These are phyloP conservation scores for Trichopus zeylanicus DNA, from an alignment of 116 monocot species.

Conservation along the genomic window DNA sequence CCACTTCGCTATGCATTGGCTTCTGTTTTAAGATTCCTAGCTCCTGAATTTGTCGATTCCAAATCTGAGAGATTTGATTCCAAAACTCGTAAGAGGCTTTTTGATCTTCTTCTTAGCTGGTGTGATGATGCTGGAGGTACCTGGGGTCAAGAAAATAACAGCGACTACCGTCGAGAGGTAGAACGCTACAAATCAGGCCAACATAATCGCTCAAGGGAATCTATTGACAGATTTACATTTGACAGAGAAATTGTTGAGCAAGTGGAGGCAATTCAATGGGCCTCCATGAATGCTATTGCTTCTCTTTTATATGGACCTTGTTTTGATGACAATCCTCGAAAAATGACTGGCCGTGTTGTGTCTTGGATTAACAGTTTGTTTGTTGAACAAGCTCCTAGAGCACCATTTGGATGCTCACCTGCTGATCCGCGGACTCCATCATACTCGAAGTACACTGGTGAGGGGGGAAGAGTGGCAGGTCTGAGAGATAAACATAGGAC, in stretches of 20 bases:
- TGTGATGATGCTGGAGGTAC: conserved; percentile 65
- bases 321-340: conserved; percentile 97
- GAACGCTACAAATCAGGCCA: conserved; percentile 83
- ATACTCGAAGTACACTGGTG: conserved; percentile 54
- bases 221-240: conserved; percentile 83
- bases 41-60: conserved; percentile 90
- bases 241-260: conserved; percentile 85
- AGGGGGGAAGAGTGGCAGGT: conserved; percentile 38
- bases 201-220: conserved; percentile 87
- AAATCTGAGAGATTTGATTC: conserved; percentile 76
- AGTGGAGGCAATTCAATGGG: conserved; percentile 86
- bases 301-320: conserved; percentile 92
- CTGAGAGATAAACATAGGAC: conserved; percentile 61
- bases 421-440: conserved; percentile 86
- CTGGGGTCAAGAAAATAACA: conserved; percentile 51
- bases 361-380: conserved; percentile 91
- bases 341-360: conserved; percentile 73
- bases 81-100: conserved; percentile 62
- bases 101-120: conserved; percentile 80
- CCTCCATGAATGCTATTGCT: conserved; percentile 90
- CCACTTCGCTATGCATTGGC: conserved; percentile 88
- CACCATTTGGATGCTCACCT: conserved; percentile 77
- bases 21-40: conserved; percentile 69
- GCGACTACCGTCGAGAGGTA: conserved; percentile 79
- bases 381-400: conserved; percentile 52